Evolutionary conservation across 345 rosid genomes (phyloP), one percentile per base, ranked within the genome.

Genomic region (Stellera chamaejasme): DNA sequence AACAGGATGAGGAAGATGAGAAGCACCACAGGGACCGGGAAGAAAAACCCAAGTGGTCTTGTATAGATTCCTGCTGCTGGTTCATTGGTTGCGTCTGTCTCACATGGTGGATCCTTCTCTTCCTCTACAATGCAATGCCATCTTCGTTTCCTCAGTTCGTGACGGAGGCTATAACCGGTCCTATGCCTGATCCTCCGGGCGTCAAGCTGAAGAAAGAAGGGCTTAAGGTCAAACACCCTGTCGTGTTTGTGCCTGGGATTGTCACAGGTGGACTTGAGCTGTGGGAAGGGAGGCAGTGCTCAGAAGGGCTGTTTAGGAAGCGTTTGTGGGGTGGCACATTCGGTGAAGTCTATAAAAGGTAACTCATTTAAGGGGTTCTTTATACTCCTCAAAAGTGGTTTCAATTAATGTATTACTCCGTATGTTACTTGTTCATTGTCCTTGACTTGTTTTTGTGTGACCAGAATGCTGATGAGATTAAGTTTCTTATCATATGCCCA

Each of bases 241-340:
- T 92, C 63, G 89, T 92, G 36, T 88, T 92, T 44, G 87, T 88
- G 23, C 98, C 98, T 4, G 98, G 98, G 61, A 92, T 92, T 52
- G 97, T 88, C 15, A 92, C 98, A 0, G 95, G 85, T 0, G 98
- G 98, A 2, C 88, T 92, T 54, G 98, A 88, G 82, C 72, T 92
- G 62, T 92, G 98, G 98, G 96, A 92, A 66, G 98, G 98, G 7
- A 84, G 76, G 13, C 87, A 74, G 43, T 92, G 98, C 25, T 90
- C 97, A 23, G 97, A 88, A 47, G 95, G 89, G 10, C 65, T 92
- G 71, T 93, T 93, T 65, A 67, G 99, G 69, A 93, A 89, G 62
- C 83, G 99, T 41, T 72, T 93, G 58, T 93, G 99, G 99, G 99
- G 99, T 39, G 99, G 99, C 50, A 84, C 96, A n/a, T 93, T 93